phyloP scores from a whole-genome alignment of 2,329 filamentous ascomycete genomes.

The Cryphonectria radicalis region DNA sequence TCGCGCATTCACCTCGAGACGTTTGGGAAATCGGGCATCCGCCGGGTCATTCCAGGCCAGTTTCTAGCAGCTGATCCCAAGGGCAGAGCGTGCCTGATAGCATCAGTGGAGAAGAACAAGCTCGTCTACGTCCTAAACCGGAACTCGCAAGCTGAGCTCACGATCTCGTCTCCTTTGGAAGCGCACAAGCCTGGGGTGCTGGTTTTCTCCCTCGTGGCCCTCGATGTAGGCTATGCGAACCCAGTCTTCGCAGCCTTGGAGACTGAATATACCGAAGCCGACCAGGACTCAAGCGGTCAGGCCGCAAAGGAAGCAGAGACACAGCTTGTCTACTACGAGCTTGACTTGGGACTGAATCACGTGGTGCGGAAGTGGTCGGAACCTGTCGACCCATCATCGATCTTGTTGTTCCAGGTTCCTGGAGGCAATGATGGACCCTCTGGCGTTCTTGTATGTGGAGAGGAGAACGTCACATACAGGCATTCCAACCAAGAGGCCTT shows the following conservation, averaged over 20 bases:
- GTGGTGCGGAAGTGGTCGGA: constrained; percentile 97
- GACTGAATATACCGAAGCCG: constrained; percentile 87
- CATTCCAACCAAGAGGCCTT: constrained; percentile 93
- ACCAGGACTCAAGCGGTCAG: constrained; percentile 86
- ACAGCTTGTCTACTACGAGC: constrained; percentile 93
- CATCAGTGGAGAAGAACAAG: constrained; percentile 98
- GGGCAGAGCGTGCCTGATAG: constrained; percentile 91
- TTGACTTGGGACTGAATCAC: constrained; percentile 95
- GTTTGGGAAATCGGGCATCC: constrained; percentile 94
- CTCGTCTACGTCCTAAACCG: constrained; percentile 98
- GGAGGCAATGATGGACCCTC: constrained; percentile 93
- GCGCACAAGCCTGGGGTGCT: constrained; percentile 92
- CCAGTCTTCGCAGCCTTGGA: constrained; percentile 95
- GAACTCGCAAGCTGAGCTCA: constrained; percentile 90
- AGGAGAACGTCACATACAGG: constrained; percentile 95
- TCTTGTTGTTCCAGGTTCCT: constrained; percentile 91
- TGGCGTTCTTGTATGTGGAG: constrained; percentile 91
- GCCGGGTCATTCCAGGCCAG: constrained; percentile 92
- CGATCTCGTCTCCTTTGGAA: constrained; percentile 95
- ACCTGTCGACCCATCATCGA: constrained; percentile 85
- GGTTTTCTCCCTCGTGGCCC: constrained; percentile 82
- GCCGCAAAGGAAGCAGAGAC: constrained; percentile 85
- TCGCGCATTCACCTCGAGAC: constrained; percentile 92
- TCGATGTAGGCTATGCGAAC: constrained; percentile 97
- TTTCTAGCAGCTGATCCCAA: constrained; percentile 96